Conservation (phyloP, 805 yeast genomes). For the Nakazawaea ambrosiae region DNA sequence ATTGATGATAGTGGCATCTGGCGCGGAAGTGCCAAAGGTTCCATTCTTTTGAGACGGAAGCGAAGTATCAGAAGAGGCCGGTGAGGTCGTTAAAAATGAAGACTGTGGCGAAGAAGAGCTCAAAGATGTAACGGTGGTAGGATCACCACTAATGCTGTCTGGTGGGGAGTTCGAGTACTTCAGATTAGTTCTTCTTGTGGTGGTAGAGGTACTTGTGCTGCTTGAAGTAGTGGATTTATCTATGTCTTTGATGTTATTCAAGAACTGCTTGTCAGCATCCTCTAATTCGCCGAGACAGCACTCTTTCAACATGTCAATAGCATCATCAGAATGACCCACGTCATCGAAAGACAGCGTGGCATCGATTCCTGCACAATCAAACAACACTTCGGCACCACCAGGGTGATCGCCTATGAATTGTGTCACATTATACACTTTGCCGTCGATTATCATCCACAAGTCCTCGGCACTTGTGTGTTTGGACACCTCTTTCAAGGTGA, state of each 20-base stretch:
- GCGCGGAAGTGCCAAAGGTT: too few species aligned
- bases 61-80: too few species aligned
- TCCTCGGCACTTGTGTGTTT: conserved; percentile 42
- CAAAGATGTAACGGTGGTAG: too few species aligned
- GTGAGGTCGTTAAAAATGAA: too few species aligned
- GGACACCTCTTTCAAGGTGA: conserved; percentile 37
- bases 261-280: conserved; percentile 53
- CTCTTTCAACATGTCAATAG: conserved; percentile 82
- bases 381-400: conserved; percentile 79
- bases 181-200: too few species aligned
- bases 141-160: too few species aligned
- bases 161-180: too few species aligned
- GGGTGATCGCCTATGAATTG: conserved; percentile 56
- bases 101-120: too few species aligned
- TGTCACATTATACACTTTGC: conserved; percentile 62
- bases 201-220: too few species aligned
- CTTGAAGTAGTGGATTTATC: too few species aligned
- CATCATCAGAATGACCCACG: conserved; percentile 67
- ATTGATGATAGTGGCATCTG: too few species aligned
- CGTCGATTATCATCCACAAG: conserved; percentile 66
- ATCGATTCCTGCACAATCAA: conserved; percentile 77
- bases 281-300: conserved; percentile 73
- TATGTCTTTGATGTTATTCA: conserved; percentile 17
- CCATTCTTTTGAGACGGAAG: too few species aligned
- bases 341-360: conserved; percentile 69